A percentile compares a stretch with the other conserved stretches of the same genome.
These are phyloP conservation scores for Bipolaris victoriae DNA, from an alignment of 2,329 filamentous ascomycete genomes.

Conservation along the genomic window DNA sequence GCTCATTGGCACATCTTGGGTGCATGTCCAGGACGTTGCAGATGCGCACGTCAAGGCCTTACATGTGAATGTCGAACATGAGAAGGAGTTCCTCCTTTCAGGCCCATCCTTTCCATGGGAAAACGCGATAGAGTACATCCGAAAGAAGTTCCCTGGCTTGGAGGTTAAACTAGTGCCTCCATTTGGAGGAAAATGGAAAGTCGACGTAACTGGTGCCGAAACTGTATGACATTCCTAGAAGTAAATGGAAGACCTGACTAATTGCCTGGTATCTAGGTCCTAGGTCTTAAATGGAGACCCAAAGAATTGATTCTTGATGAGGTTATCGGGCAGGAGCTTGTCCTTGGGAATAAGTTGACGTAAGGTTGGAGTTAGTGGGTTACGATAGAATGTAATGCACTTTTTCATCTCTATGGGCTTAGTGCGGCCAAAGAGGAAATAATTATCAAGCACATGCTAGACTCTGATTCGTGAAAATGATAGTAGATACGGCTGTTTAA, in stretches of 20 bases:
- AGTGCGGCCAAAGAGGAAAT: too few relatives aligned
- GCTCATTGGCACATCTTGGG: slow-evolving; percentile 11
- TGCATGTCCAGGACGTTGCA: slow-evolving; percentile 39
- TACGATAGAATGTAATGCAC: neutral
- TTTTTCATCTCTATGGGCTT: neutral
- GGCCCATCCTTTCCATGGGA: neutral
- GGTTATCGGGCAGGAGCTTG: neutral
- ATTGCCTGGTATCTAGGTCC: neutral
- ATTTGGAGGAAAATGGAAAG: neutral
- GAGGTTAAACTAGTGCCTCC: neutral
- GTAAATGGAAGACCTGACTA: neutral
- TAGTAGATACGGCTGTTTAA: too few relatives aligned
- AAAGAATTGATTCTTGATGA: neutral
- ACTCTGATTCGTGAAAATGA: too few relatives aligned
- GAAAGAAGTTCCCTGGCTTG: neutral
- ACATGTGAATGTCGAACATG: neutral
- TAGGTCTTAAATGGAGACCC: neutral
- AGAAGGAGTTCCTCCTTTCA: neutral
- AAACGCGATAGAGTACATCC: neutral
- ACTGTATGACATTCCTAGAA: neutral
- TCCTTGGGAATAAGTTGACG: neutral
- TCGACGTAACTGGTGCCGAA: neutral
- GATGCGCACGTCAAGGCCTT: slow-evolving; percentile 32
- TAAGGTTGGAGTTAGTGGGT: too few relatives aligned
- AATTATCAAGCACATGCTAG: too few relatives aligned